Evolutionary conservation across 2,329 filamentous ascomycete genomes (phyloP), one percentile per base, ranked within the genome.

Genomic region (Talaromyces sp.): DNA sequence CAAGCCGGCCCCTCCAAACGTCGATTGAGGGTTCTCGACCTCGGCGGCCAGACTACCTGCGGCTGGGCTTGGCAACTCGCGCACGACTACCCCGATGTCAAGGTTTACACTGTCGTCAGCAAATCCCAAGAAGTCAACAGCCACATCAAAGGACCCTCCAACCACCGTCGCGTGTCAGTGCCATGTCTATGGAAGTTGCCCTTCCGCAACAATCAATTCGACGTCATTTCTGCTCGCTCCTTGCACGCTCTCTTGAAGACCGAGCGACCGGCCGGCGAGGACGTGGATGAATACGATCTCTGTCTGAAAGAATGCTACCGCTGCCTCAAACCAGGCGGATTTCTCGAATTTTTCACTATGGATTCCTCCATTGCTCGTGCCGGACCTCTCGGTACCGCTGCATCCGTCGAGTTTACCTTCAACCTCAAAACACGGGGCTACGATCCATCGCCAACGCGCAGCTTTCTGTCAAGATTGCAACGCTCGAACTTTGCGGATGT

Each of bases 21-120:
- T 63, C 83, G 87, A 25, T 79, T 87, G 3, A 82, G 89, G 37
- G 88, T 97, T 63, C 84, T 98, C 28, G 93, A 98, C 72, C 86
- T 97, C 37, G 92, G 91, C 56, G 93, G 93, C 50, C 88, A 93
- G 72, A 83, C 89, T 0, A 86, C 90, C 14, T 93, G 92, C 72
- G 92, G 96, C 76, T 99, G 95, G 95, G 93, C 91, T 23, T 99
- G 95, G 95, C 88, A 95, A 72, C 90, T 92, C 63, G 92, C 95
- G 0, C 83, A 90, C 56, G 89, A 93, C 73, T 95, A 93, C 75
- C 91, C 91, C 18, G 88, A 91, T 73, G 85, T 90, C 62, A 92
- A 91, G 73, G 86, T 97, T 60, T 96, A 93, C 79, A 97, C 93
- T 0, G 91, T 93, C 61, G 90, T 89, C 40, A 91, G 88, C 66